Evolutionary conservation across 2,329 filamentous ascomycete genomes (phyloP), one percentile per base, ranked within the genome.

Genomic region (Chlorencoelia australis): DNA sequence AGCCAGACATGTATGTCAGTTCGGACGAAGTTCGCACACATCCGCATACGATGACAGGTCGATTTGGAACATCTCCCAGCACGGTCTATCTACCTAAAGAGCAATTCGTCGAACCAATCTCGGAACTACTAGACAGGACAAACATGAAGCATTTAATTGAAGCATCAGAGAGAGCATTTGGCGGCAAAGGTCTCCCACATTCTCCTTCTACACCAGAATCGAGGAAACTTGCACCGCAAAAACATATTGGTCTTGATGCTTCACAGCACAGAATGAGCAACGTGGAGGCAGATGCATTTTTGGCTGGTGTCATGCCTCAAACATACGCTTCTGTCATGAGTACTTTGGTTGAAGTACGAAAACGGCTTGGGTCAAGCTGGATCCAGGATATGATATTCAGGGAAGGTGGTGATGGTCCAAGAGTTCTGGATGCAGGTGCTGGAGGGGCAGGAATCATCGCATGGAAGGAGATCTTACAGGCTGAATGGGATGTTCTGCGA

Each of bases 401-500:
- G 47, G 65, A 62, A 30, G 66, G 66, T n/a, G 64, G 68, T 17
- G 59, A 66, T 28, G 67, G 71, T 1, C 67, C 81, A 13, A 71
- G 75, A 19, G 68, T 91, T 5, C 65, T 93, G 4, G 84, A 93
- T 54, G 78, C 77, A 4, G 84, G 84, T 6, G 74, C 74, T 15
- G 83, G 75, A 13, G 85, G 84, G 9, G 82, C 79, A 11, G 82
- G 75, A 7, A 60, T 86, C 21, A 60, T 82, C 4, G 85, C 84
- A 5, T 89, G 83, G 75, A 68, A 84, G 36, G 79, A 89, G 47
- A 68, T 96, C 7, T 50, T 93, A 10, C 69, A 77, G 43, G 81
- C 88, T 0, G 88, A 96, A 55, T 94, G 83, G 79, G 75, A 82
- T 35, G 55, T 79, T 1, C 71, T 88, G 61, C 71, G 55, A 17